phyloP scores from a whole-genome alignment of 1,284 basidiomycete species.

The Somion occarium region DNA sequence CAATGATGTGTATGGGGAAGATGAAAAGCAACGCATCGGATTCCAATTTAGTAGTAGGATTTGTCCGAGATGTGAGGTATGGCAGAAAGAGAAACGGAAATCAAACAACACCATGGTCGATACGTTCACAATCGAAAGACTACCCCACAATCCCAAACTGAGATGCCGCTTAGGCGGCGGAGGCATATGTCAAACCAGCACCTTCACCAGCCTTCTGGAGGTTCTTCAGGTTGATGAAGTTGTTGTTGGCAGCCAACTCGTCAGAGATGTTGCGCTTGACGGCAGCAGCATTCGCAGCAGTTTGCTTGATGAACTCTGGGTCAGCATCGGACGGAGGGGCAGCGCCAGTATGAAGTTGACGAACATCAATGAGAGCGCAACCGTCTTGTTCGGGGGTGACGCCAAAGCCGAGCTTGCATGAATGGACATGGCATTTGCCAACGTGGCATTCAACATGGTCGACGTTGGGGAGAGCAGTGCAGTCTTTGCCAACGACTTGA shows the following conservation, averaged over 20 bases:
- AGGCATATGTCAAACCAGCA: neutral
- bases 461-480: conserved; percentile 27
- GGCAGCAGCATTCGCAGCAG: neutral
- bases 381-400: conserved; percentile 11
- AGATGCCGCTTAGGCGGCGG: neutral
- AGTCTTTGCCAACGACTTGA: conserved; percentile 22
- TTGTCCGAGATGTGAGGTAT: neutral
- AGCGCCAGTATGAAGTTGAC: neutral
- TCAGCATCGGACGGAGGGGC: neutral
- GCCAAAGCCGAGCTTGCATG: conserved; percentile 25
- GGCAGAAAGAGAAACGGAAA: neutral
- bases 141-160: neutral
- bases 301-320: conserved; percentile 3
- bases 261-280: conserved; percentile 1
- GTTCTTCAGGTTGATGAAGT: conserved; percentile 1
- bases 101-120: neutral
- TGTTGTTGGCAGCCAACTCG: neutral
- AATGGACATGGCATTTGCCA: conserved; percentile 26
- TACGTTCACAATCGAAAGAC: neutral
- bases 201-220: conserved; percentile 6
- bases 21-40: neutral
- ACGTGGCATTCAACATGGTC: conserved; percentile 24
- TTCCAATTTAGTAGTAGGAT: neutral
- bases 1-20: neutral
- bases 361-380: conserved; percentile 7